Conservation (phyloP, 257 asterid species). For the Orobanche coerulescens region DNA sequence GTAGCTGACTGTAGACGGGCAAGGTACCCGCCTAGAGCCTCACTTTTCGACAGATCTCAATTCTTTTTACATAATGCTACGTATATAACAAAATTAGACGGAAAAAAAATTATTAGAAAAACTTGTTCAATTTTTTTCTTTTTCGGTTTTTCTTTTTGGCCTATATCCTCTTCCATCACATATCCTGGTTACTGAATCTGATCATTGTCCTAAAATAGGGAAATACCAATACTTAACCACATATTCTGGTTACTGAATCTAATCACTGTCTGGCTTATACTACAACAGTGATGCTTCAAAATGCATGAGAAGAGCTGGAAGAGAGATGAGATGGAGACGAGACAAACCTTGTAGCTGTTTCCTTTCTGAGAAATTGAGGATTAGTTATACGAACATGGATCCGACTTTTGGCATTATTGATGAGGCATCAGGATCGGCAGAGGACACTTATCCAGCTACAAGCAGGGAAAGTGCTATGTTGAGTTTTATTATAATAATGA, state of each 20-base stretch:
- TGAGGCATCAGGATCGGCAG: conserved; percentile 46
- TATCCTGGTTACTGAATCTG: too few relatives aligned
- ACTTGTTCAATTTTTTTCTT: too few relatives aligned
- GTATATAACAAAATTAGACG: too few relatives aligned
- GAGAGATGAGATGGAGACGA: not conserved
- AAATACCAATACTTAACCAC: too few relatives aligned
- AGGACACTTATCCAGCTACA: conserved; percentile 86
- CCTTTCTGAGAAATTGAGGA: conserved; percentile 13
- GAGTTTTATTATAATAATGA: not conserved
- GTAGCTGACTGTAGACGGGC: too few relatives aligned
- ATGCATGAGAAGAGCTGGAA: conserved; percentile 19
- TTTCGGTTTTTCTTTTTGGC: too few relatives aligned
- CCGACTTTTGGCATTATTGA: not conserved
- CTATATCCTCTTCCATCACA: too few relatives aligned
- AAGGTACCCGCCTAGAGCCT: too few relatives aligned
- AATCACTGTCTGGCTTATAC: conserved; percentile 7
- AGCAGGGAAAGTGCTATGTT: not conserved
- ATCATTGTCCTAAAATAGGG: too few relatives aligned
- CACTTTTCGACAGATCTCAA: too few relatives aligned
- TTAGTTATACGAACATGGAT: not conserved
- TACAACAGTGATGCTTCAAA: conserved; percentile 18
- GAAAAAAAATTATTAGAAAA: too few relatives aligned
- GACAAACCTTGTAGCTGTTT: conserved; percentile 16
- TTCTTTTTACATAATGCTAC: too few relatives aligned
- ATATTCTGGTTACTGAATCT: not conserved